Conservation (phyloP, 768 basidiomycete genomes). For the Pisolithus microcarpus region DNA sequence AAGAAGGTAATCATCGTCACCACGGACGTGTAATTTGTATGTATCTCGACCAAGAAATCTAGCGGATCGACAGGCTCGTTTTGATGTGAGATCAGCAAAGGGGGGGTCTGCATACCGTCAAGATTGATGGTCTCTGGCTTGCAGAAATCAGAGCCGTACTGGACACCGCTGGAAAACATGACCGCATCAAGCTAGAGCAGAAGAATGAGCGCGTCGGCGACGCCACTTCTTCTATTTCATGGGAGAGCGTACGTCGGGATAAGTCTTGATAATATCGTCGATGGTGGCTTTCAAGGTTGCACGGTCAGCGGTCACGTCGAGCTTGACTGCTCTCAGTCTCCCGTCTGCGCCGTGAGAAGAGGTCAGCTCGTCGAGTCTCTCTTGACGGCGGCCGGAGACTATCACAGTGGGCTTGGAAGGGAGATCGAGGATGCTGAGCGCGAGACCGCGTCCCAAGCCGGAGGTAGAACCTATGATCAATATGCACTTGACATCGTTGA, state of each 20-base stretch:
- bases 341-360: conserved; percentile 17
- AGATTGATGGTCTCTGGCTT: conserved; percentile 35
- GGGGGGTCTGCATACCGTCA: conserved; percentile 25
- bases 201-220: neutral
- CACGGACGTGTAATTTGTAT: conserved; percentile 48
- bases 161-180: conserved; percentile 47
- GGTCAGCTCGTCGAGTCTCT: conserved; percentile 45
- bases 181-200: conserved; percentile 47
- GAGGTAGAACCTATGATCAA: conserved; percentile 52
- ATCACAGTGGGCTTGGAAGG: conserved; percentile 45
- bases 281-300: conserved; percentile 35
- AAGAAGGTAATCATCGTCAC: conserved; percentile 43
- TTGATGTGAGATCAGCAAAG: neutral
- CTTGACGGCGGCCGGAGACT: conserved; percentile 43
- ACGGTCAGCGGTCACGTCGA: conserved; percentile 38
- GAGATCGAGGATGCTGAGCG: conserved; percentile 40
- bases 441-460: conserved; percentile 52
- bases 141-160: conserved; percentile 42
- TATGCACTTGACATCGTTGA: conserved; percentile 43
- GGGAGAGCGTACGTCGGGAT: conserved; percentile 38
- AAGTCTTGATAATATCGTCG: conserved; percentile 33
- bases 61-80: neutral
- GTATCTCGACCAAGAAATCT: conserved; percentile 34
- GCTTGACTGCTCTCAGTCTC: conserved; percentile 34
- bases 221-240: neutral